Conservation (phyloP, 257 asterid species). For the Cordia subcordata region DNA sequence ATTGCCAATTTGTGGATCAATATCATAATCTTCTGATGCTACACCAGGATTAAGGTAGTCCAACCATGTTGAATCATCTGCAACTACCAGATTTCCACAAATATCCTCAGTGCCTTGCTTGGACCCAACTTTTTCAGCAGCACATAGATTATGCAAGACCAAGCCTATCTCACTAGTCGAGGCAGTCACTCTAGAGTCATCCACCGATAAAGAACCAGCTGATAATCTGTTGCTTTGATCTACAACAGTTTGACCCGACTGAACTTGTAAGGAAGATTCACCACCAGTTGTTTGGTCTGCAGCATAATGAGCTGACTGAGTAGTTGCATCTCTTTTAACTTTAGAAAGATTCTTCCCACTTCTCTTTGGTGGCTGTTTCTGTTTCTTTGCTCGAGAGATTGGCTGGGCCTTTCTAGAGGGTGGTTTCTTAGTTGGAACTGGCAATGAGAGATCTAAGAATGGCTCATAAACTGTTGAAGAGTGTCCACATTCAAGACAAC, state of each 20-base stretch:
- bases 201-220: slow-evolving; percentile 32
- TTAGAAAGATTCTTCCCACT: slow-evolving; percentile 40
- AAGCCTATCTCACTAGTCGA: slow-evolving; percentile 49
- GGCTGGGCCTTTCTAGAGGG: slow-evolving; percentile 41
- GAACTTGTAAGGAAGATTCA: slow-evolving; percentile 27
- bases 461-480: slow-evolving; percentile 74
- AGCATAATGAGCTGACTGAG: slow-evolving; percentile 30
- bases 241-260: slow-evolving; percentile 25
- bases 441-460: slow-evolving; percentile 79
- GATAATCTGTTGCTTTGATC: slow-evolving; percentile 25
- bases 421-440: slow-evolving; percentile 83
- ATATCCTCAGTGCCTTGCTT: slow-evolving; percentile 22
- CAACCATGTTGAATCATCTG: slow-evolving; percentile 47
- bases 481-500: slow-evolving; percentile 82
- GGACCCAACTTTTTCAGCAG: slow-evolving; percentile 22
- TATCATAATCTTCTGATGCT: slow-evolving; percentile 22
- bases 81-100: slow-evolving; percentile 19
- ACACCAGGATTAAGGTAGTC: slow-evolving; percentile 43
- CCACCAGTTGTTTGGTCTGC: slow-evolving; percentile 30
- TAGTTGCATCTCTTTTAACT: slow-evolving; percentile 34
- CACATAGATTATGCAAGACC: slow-evolving; percentile 30
- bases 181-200: slow-evolving; percentile 29
- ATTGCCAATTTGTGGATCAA: slow-evolving; percentile 30
- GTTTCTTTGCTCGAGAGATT: slow-evolving; percentile 55
- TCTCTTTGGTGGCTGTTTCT: slow-evolving; percentile 66